phyloP scores from a whole-genome alignment of 768 basidiomycete genomes.

The Grammothele lineata region DNA sequence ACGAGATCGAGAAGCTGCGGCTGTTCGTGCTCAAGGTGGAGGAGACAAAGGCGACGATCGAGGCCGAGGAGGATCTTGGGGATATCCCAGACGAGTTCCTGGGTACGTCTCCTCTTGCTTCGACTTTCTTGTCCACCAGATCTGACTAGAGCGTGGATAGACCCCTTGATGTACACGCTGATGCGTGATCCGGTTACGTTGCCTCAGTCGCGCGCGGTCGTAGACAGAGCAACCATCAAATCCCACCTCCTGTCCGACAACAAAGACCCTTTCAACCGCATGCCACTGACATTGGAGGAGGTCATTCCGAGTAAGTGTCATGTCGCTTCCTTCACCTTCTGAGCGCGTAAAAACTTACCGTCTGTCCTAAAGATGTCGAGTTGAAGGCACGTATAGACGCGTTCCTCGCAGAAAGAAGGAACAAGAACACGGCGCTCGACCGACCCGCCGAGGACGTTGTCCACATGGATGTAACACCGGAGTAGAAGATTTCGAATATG shows the following conservation, averaged over 20 bases:
- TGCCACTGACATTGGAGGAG: constrained; percentile 74
- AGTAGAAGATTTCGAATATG: constrained; percentile 6
- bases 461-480: constrained; percentile 26
- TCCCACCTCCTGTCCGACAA: constrained; percentile 88
- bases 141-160: constrained; percentile 34
- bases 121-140: neutral
- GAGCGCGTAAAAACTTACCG: no score
- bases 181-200: constrained; percentile 95
- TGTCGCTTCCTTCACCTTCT: no score
- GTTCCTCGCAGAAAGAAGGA: constrained; percentile 36
- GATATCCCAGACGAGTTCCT: constrained; percentile 95
- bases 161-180: constrained; percentile 84
- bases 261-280: constrained; percentile 94
- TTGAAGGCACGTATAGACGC: constrained; percentile 44
- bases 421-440: constrained; percentile 28
- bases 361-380: constrained; percentile 43
- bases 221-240: constrained; percentile 93
- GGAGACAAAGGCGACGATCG: constrained; percentile 69
- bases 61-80: constrained; percentile 87
- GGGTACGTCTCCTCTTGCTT: constrained; percentile 45
- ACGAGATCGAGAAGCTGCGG: constrained; percentile 68
- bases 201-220: constrained; percentile 71
- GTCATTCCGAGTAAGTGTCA: constrained; percentile 62
- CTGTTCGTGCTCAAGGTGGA: constrained; percentile 81
- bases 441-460: constrained; percentile 27